Conservation (phyloP, 208 protist species). For the Trypanosoma congolense region DNA sequence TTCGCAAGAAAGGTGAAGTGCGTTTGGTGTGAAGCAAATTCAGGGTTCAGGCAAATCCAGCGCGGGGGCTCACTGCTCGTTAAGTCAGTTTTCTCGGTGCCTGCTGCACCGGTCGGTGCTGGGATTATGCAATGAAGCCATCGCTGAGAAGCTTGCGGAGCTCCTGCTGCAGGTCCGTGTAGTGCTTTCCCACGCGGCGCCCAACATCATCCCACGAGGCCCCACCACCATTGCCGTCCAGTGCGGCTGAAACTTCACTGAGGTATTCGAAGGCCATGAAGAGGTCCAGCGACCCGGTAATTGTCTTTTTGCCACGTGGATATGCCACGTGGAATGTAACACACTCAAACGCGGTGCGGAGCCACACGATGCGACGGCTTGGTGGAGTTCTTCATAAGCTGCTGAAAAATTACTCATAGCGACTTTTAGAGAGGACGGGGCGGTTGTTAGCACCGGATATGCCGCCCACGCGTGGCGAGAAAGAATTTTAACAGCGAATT, state of each 20-base stretch:
- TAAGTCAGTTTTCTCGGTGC: slow-evolving; percentile 6
- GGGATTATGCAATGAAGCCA: slow-evolving; percentile 5
- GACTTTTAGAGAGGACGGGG: not conserved
- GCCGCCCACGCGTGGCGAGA: slow-evolving; percentile 14
- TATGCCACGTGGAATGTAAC: slow-evolving; percentile 17
- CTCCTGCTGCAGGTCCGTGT: slow-evolving; percentile 11
- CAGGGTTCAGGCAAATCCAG: not conserved
- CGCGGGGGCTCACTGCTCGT: no score
- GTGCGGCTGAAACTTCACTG: not conserved
- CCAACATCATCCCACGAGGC: not conserved
- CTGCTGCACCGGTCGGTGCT: slow-evolving; percentile 19
- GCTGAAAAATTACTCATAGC: slow-evolving; percentile 9
- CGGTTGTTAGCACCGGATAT: not conserved
- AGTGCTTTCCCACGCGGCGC: slow-evolving; percentile 3
- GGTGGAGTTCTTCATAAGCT: slow-evolving; percentile 2
- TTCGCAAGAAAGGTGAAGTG: not conserved
- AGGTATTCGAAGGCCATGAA: slow-evolving; percentile 7
- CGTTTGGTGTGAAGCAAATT: not conserved
- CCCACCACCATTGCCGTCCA: not conserved
- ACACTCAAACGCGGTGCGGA: slow-evolving; percentile 12
- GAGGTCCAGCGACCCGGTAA: slow-evolving; percentile 11
- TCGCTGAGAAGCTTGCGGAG: slow-evolving; percentile 9
- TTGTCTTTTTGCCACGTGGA: slow-evolving; percentile 6
- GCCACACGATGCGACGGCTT: slow-evolving; percentile 16
- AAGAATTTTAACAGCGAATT: slow-evolving; percentile 4